Base-by-base conservation (phyloP, 1,139 yeast genomes). In the Yamadazyma pseudoaaseri region DNA sequence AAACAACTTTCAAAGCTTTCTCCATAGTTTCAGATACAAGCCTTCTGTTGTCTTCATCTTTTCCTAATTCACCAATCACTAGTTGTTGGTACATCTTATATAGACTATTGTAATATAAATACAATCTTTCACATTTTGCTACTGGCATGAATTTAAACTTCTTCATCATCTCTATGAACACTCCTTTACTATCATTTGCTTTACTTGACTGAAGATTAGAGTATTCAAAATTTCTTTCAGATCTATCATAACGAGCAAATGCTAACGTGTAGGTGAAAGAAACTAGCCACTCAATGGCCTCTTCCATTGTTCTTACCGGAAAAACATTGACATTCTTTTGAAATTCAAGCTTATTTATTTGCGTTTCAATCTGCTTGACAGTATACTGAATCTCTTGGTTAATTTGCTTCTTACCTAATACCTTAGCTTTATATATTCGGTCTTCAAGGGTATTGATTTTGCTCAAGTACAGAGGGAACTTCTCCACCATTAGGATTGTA, bases 251-350 rank as follows among this genome's bases (percentile, higher is more conserved):
- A 21, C 77, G 49, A 6, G 76, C 62, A 17, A 61, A 54, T 0
- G 80, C 71, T 7, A 81, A 66, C 0, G 86, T 67, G 45, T 78
- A 73, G 0, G 84, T 64, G 42, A 80, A 70, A 10, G 81, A 70
- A 27, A 63, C 66, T 15, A 81, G 48, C 79, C 86, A 78, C 8
- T 63, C 66, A 2, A 70, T 38, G 9, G 76, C 65, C 34, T 82
- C 89, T 16, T 58, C 55, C 13, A 54, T 44, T 3, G 73, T 65
- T 36, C 66, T 64, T 2, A 75, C 62, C 0, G 74, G 67, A 42
- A 77, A 75, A 2, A 76, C 52, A 37, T 75, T 76, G 20, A 73
- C 53, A 3, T 65, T 65, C 15, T 56, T 36, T 6, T 48, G 45
- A 7, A 63, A 44, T 42, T 68, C 73, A 1, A 54, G 37, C 22